Conservation (phyloP, 1,139 yeast species). For the Suhomyces wounanorum region DNA sequence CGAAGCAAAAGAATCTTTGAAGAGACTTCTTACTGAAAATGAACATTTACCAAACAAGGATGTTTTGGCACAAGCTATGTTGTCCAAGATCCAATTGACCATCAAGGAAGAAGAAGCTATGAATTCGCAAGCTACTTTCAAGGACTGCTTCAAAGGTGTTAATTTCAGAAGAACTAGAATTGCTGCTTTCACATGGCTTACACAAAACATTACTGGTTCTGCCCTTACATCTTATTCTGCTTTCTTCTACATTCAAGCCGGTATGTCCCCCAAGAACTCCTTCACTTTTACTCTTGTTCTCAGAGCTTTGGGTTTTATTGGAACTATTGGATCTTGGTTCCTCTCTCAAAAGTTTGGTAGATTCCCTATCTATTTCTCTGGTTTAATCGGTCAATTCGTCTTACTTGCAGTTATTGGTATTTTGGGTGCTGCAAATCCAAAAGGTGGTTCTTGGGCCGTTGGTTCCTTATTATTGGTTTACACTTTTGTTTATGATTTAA, state of each 20-base stretch:
- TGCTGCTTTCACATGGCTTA: conserved; percentile 47
- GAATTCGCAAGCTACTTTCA: conserved; percentile 31
- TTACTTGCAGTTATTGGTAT: conserved; percentile 50
- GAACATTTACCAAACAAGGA: conserved; percentile 37
- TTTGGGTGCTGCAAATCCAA: conserved; percentile 28
- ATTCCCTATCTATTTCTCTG: conserved; percentile 47
- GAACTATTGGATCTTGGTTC: conserved; percentile 56
- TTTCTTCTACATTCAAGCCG: conserved; percentile 55
- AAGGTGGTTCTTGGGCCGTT: conserved; percentile 44
- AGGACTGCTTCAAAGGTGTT: conserved; percentile 53
- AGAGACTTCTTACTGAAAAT: conserved; percentile 37
- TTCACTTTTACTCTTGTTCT: conserved; percentile 51
- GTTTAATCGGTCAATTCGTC: conserved; percentile 38
- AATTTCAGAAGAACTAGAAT: conserved; percentile 59
- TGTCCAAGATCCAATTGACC: conserved; percentile 45
- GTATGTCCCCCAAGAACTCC: conserved; percentile 40
- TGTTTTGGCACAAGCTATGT: conserved; percentile 41
- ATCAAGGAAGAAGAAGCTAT: conserved; percentile 45
- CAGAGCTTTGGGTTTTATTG: conserved; percentile 51
- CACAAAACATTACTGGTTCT: conserved; percentile 56
- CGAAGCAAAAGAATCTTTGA: conserved; percentile 39
- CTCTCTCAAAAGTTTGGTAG: conserved; percentile 50
- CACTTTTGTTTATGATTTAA: conserved; percentile 52
- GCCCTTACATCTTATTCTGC: conserved; percentile 57
- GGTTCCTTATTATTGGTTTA: conserved; percentile 51